phyloP scores from a whole-genome alignment of 2,329 filamentous ascomycete genomes.

The Microthyrium microscopicum region DNA sequence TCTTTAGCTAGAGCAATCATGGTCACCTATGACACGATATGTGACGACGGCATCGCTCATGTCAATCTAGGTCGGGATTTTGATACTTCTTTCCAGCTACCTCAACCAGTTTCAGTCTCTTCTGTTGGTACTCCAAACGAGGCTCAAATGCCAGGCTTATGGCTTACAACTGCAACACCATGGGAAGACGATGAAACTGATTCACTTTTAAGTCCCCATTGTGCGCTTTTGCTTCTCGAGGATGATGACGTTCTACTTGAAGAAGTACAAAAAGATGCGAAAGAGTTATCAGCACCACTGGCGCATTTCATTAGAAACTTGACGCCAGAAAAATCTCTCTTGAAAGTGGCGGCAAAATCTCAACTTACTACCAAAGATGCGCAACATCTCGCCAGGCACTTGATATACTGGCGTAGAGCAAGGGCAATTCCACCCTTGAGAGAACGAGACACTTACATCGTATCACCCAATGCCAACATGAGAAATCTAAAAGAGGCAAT shows the following conservation, averaged over 20 bases:
- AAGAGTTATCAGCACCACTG: conserved; percentile 59
- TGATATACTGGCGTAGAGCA: conserved; percentile 90
- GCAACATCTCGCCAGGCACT: conserved; percentile 74
- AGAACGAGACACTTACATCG: conserved; percentile 74
- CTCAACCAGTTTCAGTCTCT: conserved; percentile 47
- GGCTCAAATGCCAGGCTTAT: conserved; percentile 55
- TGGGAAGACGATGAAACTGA: conserved; percentile 46
- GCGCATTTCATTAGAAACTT: conserved; percentile 51
- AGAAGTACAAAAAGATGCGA: conserved; percentile 50
- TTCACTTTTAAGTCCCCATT: conserved; percentile 66
- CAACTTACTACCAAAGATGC: conserved; percentile 58
- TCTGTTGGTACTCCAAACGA: conserved; percentile 56
- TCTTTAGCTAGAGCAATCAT: conserved; percentile 70
- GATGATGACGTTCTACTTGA: conserved; percentile 67
- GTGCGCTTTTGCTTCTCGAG: conserved; percentile 68
- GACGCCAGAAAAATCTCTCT: conserved; percentile 45
- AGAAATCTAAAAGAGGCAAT: conserved; percentile 51
- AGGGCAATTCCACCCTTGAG: conserved; percentile 84
- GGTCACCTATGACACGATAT: conserved; percentile 66
- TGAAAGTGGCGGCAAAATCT: conserved; percentile 63
- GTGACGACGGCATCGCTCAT: conserved; percentile 71
- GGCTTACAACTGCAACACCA: conserved; percentile 77
- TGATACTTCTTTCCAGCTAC: conserved; percentile 47
- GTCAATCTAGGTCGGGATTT: conserved; percentile 52
- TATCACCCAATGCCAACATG: conserved; percentile 78